Evolutionary conservation across 257 asterid species (phyloP).

Genomic region (Phtheirospermum japonicum): DNA sequence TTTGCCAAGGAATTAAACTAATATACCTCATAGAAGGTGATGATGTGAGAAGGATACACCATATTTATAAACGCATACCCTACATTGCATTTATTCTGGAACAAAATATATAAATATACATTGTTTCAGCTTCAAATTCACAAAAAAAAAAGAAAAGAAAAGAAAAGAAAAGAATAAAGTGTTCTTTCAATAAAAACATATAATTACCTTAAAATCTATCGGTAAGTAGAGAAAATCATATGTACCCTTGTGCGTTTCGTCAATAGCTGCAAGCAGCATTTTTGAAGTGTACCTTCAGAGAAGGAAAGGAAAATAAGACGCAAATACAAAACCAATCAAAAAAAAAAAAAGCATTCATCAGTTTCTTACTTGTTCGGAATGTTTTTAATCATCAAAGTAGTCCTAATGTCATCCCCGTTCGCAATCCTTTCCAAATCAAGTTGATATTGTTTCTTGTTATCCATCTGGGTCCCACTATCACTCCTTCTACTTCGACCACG

Average conservation of each 20-base stretch:
- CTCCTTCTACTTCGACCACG: slow-evolving; percentile 70
- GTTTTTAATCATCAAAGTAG: slow-evolving; percentile 93
- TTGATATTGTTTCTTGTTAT: slow-evolving; percentile 76
- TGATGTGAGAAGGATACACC: slow-evolving; percentile 77
- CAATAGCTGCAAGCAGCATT: slow-evolving; percentile 89
- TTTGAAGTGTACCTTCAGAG: slow-evolving; percentile 83
- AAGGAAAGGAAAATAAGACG: slow-evolving; percentile 19
- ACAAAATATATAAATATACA: slow-evolving; percentile 18
- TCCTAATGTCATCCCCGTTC: slow-evolving; percentile 79
- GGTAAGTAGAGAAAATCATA: slow-evolving; percentile 96
- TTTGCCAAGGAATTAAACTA: slow-evolving; percentile 2
- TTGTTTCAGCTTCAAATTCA: slow-evolving; percentile 1
- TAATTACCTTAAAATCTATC: slow-evolving; percentile 89
- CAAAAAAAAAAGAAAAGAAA: slow-evolving; percentile 16
- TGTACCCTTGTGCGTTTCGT: slow-evolving; percentile 84
- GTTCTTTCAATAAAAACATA: slow-evolving; percentile 5
- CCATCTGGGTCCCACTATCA: slow-evolving; percentile 66
- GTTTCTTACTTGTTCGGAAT: slow-evolving; percentile 92
- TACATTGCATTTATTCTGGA: slow-evolving; percentile 96
- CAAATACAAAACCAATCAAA: slow-evolving; percentile 9
- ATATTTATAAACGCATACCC: slow-evolving; percentile 97
- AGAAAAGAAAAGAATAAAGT: too few relatives aligned
- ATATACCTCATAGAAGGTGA: slow-evolving; percentile 78
- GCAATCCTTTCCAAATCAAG: slow-evolving; percentile 83
- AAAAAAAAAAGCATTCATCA: slow-evolving; percentile 20